phyloP scores from a whole-genome alignment of 768 basidiomycete species.

The Candolleomyces efflorescens region DNA sequence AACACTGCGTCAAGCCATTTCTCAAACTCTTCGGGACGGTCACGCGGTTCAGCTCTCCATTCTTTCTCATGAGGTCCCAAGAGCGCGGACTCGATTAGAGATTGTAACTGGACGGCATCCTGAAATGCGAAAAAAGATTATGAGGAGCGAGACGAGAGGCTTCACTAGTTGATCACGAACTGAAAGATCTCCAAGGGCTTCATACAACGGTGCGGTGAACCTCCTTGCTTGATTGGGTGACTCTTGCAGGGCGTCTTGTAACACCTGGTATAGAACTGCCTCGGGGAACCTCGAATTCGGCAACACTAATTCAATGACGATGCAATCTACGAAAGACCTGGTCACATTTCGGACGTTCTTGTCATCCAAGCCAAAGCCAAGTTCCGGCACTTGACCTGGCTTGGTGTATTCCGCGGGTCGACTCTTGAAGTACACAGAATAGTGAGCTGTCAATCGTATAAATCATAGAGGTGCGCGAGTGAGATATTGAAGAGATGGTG shows the following conservation, averaged over 20 bases:
- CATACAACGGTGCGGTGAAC: slow-evolving; percentile 77
- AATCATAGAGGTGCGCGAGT: slow-evolving; percentile 1
- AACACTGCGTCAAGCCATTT: slow-evolving; percentile 68
- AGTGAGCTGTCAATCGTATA: slow-evolving; percentile 76
- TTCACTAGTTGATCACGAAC: slow-evolving; percentile 31
- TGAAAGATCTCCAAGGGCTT: slow-evolving; percentile 78
- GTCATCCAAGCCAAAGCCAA: slow-evolving; percentile 57
- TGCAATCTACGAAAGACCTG: slow-evolving; percentile 78
- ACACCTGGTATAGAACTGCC: slow-evolving; percentile 58
- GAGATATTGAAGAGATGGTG: not conserved
- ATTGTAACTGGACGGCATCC: slow-evolving; percentile 63
- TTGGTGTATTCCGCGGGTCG: slow-evolving; percentile 36
- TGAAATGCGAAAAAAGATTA: slow-evolving; percentile 19
- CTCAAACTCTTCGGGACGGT: slow-evolving; percentile 59
- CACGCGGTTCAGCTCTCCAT: slow-evolving; percentile 46
- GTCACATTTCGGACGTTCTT: slow-evolving; percentile 55
- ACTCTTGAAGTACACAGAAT: slow-evolving; percentile 64
- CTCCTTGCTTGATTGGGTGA: slow-evolving; percentile 68
- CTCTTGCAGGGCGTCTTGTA: slow-evolving; percentile 71
- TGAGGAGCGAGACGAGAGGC: too few relatives aligned
- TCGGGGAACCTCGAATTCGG: slow-evolving; percentile 66
- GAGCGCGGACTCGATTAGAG: slow-evolving; percentile 59
- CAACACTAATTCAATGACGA: slow-evolving; percentile 79
- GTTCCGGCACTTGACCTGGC: slow-evolving; percentile 40
- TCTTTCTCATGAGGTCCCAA: slow-evolving; percentile 49